Base-by-base conservation (phyloP, 1,284 basidiomycete species). In the Puccinia polysora region DNA sequence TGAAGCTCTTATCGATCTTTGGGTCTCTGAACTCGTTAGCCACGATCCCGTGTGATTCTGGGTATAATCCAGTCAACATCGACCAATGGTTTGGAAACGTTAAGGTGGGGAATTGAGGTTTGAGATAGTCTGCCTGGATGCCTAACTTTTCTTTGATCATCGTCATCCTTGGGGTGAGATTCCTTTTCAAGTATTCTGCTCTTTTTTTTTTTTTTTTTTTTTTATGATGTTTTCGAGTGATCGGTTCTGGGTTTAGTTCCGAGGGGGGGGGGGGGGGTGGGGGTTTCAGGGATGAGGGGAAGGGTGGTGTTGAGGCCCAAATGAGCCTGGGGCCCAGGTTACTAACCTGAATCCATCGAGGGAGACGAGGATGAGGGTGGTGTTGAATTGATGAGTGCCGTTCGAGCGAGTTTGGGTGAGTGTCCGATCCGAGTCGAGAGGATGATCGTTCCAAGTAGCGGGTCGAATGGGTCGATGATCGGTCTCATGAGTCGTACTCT, bases 311-410 rank as follows among this genome's bases (percentile, higher is more conserved):
- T 20, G 23, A 62, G 7, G 25, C n/a, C 58, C 8, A 62, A 14
- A 18, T 45, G 20, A 4, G 20, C 28, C 23, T 14, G 28, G 30
- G 3, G 7, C 5, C 63, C 5, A 23, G 47, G 62, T 2, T 14
- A 80, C 84, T 38, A 77, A 86, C 88, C 89, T 84, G 50, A 92
- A 81, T 0, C 91, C 91, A 78, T 94, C 91, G 50, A 94, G 89
- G 36, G 90, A 91, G 25, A 94, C 86, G 60, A 94, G 84, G 25
- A 94, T 78, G 15, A 91, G 89, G 0, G 89, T 93, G 75, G 86
- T 70, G 18, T 45, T 62, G 23, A 49, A 70, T 36, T 23, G 30
- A 70, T 70, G 68, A 5, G 56, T 70, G 4, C 56, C 55, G 53
- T 70, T 70, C 3, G 34, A 70, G 7, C 52, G 36, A 1, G 43